These are phyloP conservation scores for Zangia roseola DNA, from an alignment of 768 basidiomycete genomes.

Conservation along the genomic window DNA sequence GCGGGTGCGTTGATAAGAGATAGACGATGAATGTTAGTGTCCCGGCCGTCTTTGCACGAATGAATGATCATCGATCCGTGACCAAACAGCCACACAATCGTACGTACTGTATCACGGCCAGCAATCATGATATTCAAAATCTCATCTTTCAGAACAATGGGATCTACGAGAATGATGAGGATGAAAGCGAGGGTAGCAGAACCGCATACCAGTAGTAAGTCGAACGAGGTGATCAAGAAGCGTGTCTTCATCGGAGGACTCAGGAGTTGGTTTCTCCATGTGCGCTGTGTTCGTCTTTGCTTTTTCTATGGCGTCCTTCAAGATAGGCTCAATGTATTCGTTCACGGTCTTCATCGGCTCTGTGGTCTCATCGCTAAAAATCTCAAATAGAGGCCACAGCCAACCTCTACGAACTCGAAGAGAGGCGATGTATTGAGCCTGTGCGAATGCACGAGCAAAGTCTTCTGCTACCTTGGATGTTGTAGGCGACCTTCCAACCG, in stretches of 20 bases:
- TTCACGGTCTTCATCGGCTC: constrained; percentile 53
- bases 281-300: constrained; percentile 27
- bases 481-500: constrained; percentile 17
- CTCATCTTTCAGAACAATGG: constrained; percentile 30
- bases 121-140: constrained; percentile 37
- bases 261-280: constrained; percentile 26
- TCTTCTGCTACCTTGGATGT: constrained; percentile 36
- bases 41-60: constrained; percentile 37
- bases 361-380: constrained; percentile 44
- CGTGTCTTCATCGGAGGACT: constrained; percentile 43
- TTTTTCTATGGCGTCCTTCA: constrained; percentile 43
- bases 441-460: constrained; percentile 49
- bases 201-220: constrained; percentile 40
- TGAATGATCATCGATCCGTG: neutral
- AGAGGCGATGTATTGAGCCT: constrained; percentile 45
- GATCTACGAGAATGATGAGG: constrained; percentile 17
- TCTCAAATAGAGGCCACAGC: constrained; percentile 30
- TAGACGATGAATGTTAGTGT: constrained; percentile 40
- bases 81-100: neutral
- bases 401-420: constrained; percentile 39
- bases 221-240: constrained; percentile 57
- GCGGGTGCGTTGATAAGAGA: constrained; percentile 49
- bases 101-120: constrained; percentile 27
- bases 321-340: constrained; percentile 48
- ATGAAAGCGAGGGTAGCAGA: constrained; percentile 17